These are phyloP conservation scores for Russula brevipes DNA, from an alignment of 768 basidiomycete genomes.

Conservation along the genomic window DNA sequence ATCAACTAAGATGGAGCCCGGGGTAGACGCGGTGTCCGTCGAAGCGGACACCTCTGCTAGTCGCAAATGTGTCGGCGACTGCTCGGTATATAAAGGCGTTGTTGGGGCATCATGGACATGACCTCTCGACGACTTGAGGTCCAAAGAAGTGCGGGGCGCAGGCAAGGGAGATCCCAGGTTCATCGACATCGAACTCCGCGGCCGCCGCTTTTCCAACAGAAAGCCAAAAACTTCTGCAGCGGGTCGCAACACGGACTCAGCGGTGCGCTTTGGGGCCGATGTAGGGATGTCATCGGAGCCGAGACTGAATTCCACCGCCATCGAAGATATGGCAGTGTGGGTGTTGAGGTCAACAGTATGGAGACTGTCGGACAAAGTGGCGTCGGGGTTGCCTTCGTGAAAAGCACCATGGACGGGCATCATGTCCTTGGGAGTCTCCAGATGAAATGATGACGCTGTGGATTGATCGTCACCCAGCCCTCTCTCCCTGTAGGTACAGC, in stretches of 20 bases:
- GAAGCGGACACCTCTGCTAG: conserved; percentile 1
- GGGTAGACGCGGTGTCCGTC: conserved; percentile 13
- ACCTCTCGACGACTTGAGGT: conserved; percentile 15
- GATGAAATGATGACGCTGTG: conserved; percentile 44
- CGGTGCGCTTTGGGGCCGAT: conserved; percentile 11
- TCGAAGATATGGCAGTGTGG: conserved; percentile 56
- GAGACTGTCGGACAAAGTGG: conserved; percentile 39
- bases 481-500: conserved; percentile 38
- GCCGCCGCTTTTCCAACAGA: conserved; percentile 46
- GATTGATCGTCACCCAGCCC: conserved; percentile 37
- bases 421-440: conserved; percentile 48
- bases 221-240: conserved; percentile 76
- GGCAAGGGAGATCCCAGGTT: conserved; percentile 36
- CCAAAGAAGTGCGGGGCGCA: conserved; percentile 33
- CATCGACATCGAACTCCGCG: conserved; percentile 33
- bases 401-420: conserved; percentile 34
- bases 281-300: conserved; percentile 37
- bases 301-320: conserved; percentile 68
- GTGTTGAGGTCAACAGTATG: conserved; percentile 36
- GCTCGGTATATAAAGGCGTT: conserved; percentile 16
- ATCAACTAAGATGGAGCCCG: conserved; percentile 21
- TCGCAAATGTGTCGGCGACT: not conserved
- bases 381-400: conserved; percentile 30
- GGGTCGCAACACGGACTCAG: conserved; percentile 48
- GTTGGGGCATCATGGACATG: not conserved